A percentile compares a stretch with the other conserved stretches of the same genome.
Conservation (phyloP, 768 basidiomycete genomes). For the Naganishia vishniacii region DNA sequence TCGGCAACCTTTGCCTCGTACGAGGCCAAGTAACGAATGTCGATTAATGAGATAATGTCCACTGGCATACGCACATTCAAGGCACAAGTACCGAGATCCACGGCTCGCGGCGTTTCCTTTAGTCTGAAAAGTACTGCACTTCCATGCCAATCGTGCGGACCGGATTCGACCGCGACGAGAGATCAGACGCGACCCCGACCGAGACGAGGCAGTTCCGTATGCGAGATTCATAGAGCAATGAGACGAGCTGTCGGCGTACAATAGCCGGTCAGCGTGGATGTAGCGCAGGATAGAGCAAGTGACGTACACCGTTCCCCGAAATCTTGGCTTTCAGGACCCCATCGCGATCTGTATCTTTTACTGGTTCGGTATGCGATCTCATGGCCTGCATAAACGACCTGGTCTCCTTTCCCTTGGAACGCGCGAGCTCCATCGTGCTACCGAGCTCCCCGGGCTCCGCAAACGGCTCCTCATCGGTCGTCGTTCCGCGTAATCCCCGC, state of each 20-base stretch:
- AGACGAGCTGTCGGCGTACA: slow-evolving; percentile 60
- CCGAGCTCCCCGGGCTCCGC: background rate
- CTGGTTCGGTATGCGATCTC: slow-evolving; percentile 5
- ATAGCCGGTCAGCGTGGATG: background rate
- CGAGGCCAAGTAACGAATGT: too few relatives aligned
- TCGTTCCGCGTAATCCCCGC: background rate
- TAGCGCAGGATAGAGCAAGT: slow-evolving; percentile 9
- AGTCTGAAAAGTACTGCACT: slow-evolving; percentile 68
- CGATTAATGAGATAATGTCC: too few relatives aligned
- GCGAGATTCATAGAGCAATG: slow-evolving; percentile 90
- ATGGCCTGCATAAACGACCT: slow-evolving; percentile 28
- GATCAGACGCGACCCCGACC: slow-evolving; percentile 82
- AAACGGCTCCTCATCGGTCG: slow-evolving; percentile 16
- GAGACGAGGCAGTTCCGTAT: slow-evolving; percentile 82
- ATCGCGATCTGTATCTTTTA: slow-evolving; percentile 50
- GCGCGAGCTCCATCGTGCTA: background rate
- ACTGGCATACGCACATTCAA: too few relatives aligned
- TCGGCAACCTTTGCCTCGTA: too few relatives aligned
- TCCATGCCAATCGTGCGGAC: slow-evolving; percentile 88
- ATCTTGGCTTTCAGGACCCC: slow-evolving; percentile 86
- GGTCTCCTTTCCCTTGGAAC: slow-evolving; percentile 46
- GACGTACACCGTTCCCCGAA: slow-evolving; percentile 77
- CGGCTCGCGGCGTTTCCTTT: background rate
- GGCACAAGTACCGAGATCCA: too few relatives aligned
- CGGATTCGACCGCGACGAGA: slow-evolving; percentile 75